Conservation (phyloP, 2,329 filamentous ascomycete genomes). For the Pseudogymnoascus sp. region DNA sequence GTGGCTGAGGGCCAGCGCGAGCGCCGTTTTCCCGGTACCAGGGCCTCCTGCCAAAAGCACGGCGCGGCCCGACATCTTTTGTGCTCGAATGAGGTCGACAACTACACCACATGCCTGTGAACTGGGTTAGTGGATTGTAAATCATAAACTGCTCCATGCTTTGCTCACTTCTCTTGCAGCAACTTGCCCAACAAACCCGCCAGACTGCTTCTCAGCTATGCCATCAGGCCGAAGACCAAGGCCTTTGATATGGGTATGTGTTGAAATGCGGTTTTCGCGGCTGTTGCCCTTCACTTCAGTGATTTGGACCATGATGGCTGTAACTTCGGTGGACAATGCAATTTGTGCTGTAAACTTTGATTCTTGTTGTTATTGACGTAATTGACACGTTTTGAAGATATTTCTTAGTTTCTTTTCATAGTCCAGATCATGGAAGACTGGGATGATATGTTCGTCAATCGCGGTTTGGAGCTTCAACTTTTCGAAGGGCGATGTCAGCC, state of each 20-base stretch:
- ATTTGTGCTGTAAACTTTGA: conserved; percentile 3
- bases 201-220: conserved; percentile 68
- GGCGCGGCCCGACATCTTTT: conserved; percentile 95
- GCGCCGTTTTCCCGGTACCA: conserved; percentile 93
- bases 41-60: conserved; percentile 91
- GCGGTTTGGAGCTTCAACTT: conserved; percentile 11
- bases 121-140: conserved; percentile 1
- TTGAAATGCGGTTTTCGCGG: conserved; percentile 92
- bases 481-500: conserved; percentile 10
- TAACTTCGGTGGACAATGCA: conserved; percentile 6
- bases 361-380: not conserved
- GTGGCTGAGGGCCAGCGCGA: conserved; percentile 91
- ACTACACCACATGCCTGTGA: conserved; percentile 86
- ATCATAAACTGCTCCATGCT: not conserved
- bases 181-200: conserved; percentile 85
- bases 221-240: conserved; percentile 83
- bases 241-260: conserved; percentile 97
- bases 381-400: conserved; percentile 2
- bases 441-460: conserved; percentile 1
- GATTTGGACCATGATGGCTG: conserved; percentile 69
- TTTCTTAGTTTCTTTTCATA: conserved; percentile 11
- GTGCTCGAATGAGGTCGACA: conserved; percentile 88
- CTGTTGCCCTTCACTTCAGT: conserved; percentile 91
- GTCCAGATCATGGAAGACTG: not conserved
- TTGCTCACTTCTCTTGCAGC: conserved; percentile 72